These are phyloP conservation scores for Penicillium lividum DNA, from an alignment of 495 filamentous ascomycete genomes.

Conservation along the genomic window DNA sequence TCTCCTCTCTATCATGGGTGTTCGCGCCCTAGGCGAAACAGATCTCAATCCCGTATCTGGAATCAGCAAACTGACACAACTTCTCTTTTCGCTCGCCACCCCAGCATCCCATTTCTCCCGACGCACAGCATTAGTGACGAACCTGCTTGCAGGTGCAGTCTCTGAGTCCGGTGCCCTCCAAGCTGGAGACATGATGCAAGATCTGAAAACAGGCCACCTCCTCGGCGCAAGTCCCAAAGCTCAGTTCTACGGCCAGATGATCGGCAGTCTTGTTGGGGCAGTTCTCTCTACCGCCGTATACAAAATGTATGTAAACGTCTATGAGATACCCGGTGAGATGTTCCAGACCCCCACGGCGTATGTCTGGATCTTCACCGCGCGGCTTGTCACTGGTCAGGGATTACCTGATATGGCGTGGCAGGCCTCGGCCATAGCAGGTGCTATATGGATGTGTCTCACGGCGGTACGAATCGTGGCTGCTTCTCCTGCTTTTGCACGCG, in stretches of 20 bases:
- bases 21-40: constrained; percentile 91
- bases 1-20: constrained; percentile 90
- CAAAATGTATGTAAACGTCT: constrained; percentile 86
- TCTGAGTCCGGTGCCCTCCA: constrained; percentile 86
- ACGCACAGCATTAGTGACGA: constrained; percentile 75
- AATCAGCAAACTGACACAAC: constrained; percentile 93
- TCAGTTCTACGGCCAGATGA: constrained; percentile 95
- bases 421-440: constrained; percentile 69
- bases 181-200: constrained; percentile 97
- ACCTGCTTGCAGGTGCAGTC: constrained; percentile 92
- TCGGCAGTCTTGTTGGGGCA: constrained; percentile 86
- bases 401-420: constrained; percentile 79
- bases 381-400: constrained; percentile 91
- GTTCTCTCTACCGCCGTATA: constrained; percentile 87
- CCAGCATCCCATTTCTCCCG: constrained; percentile 65
- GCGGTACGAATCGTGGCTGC: constrained; percentile 60
- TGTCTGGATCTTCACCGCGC: constrained; percentile 95
- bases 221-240: constrained; percentile 89
- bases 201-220: constrained; percentile 94
- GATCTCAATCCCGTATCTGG: constrained; percentile 96
- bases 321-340: constrained; percentile 79
- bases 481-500: constrained; percentile 30
- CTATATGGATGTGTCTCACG: constrained; percentile 70
- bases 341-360: constrained; percentile 94
- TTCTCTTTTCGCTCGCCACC: constrained; percentile 88